phyloP scores from a whole-genome alignment of 2,329 filamentous ascomycete genomes.

The Monilinia vaccinii-corymbosi region DNA sequence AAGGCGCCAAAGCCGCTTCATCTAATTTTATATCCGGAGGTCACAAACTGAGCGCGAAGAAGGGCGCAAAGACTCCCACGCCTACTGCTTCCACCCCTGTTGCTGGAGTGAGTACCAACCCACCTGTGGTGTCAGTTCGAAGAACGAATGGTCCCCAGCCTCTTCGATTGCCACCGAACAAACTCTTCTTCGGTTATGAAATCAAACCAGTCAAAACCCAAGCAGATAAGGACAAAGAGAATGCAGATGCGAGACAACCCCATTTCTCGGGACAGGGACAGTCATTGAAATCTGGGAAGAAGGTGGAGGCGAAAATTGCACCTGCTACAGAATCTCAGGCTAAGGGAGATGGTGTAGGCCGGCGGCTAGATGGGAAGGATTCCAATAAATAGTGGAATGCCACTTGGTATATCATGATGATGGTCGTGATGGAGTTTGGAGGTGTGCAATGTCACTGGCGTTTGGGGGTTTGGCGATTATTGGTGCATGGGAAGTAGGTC shows the following conservation, averaged over 20 bases:
- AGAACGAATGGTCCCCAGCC: slow-evolving; percentile 75
- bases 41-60: slow-evolving; percentile 75
- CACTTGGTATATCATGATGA: background rate
- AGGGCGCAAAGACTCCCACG: slow-evolving; percentile 64
- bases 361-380: slow-evolving; percentile 19
- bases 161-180: slow-evolving; percentile 73
- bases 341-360: slow-evolving; percentile 12
- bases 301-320: slow-evolving; percentile 30
- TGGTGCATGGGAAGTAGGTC: background rate
- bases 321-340: slow-evolving; percentile 11
- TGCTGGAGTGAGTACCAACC: slow-evolving; percentile 40
- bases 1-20: slow-evolving; percentile 51
- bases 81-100: slow-evolving; percentile 68
- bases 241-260: slow-evolving; percentile 56
- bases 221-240: slow-evolving; percentile 58
- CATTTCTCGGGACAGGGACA: slow-evolving; percentile 80
- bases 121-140: slow-evolving; percentile 27
- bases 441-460: background rate
- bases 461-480: background rate
- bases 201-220: slow-evolving; percentile 79
- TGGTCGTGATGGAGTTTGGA: background rate
- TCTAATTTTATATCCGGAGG: slow-evolving; percentile 76
- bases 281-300: slow-evolving; percentile 65
- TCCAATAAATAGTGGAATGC: background rate
- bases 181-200: slow-evolving; percentile 95